Percentiles rank a stretch among this genome's conserved stretches.
Evolutionary conservation across 192 early-diverging fungal species (phyloP).

Genomic region (Spizellomyces punctatus): DNA sequence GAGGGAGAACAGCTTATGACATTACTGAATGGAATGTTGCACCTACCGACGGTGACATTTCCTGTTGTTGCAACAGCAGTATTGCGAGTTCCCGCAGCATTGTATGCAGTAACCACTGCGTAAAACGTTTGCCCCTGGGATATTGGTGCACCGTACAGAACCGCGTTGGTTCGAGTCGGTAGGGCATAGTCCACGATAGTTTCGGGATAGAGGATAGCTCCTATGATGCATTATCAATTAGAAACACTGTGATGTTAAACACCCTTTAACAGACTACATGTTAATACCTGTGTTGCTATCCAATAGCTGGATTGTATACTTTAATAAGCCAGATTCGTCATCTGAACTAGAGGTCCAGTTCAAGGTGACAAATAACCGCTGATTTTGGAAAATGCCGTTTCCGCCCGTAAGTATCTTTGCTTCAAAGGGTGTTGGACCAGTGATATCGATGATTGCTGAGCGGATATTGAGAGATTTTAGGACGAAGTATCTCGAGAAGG

Average conservation of each 20-base stretch:
- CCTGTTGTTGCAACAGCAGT: no score
- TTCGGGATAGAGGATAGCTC: no score
- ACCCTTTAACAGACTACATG: no score
- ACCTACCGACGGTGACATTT: no score
- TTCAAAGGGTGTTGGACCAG: slow-evolving; percentile 2
- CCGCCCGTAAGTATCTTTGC: neutral
- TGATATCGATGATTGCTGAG: neutral
- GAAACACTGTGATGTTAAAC: no score
- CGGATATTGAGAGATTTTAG: no score
- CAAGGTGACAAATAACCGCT: neutral
- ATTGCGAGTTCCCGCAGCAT: neutral
- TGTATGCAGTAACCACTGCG: slow-evolving; percentile 3
- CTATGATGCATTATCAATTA: no score
- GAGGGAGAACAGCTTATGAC: neutral
- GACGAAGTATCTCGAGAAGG: no score
- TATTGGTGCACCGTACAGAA: slow-evolving; percentile 2
- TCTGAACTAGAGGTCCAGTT: neutral
- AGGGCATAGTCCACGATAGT: neutral
- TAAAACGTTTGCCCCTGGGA: neutral
- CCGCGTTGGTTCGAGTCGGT: neutral
- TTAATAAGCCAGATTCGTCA: neutral
- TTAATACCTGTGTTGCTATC: neutral
- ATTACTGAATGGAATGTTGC: no score
- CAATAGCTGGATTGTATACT: neutral
- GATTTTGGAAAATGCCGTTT: neutral